Evolutionary conservation across 2,329 filamentous ascomycete species (phyloP).

Genomic region (Knufia fluminis): DNA sequence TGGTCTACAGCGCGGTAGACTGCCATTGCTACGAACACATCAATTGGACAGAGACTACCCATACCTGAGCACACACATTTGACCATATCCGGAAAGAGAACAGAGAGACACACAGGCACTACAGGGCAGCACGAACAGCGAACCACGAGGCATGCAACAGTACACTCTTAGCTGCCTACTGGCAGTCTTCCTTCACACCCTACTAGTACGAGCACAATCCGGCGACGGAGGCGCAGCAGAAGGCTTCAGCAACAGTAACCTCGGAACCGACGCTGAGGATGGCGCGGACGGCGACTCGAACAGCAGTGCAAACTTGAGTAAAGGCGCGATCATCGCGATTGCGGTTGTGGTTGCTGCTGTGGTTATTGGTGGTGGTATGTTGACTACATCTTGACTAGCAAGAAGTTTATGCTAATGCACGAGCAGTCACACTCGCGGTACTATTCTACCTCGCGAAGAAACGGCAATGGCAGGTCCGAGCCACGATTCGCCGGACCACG

Average conservation of each 20-base stretch:
- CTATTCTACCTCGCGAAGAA: slow-evolving; percentile 78
- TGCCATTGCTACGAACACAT: no score
- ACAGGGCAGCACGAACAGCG: background rate
- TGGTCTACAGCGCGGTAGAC: no score
- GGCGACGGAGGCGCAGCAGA: slow-evolving; percentile 19
- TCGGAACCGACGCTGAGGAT: slow-evolving; percentile 1
- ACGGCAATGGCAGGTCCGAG: slow-evolving; percentile 69
- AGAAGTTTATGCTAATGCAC: background rate
- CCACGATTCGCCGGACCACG: slow-evolving; percentile 61
- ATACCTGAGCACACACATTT: no score
- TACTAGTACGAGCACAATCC: slow-evolving; percentile 13
- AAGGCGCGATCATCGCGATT: slow-evolving; percentile 63
- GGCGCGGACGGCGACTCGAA: slow-evolving; percentile 58
- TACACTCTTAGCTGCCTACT: background rate
- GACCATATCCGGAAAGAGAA: background rate
- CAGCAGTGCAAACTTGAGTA: slow-evolving; percentile 55
- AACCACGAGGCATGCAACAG: background rate
- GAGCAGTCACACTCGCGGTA: slow-evolving; percentile 33
- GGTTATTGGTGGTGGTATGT: slow-evolving; percentile 60
- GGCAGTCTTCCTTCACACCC: slow-evolving; percentile 2
- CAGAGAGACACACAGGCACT: no score
- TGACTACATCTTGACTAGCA: background rate
- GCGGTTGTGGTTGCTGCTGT: slow-evolving; percentile 61
- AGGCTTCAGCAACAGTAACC: slow-evolving; percentile 13
- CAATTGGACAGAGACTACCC: no score